Base-by-base conservation (phyloP, 1,284 basidiomycete genomes). In the Leccinum proliferum region DNA sequence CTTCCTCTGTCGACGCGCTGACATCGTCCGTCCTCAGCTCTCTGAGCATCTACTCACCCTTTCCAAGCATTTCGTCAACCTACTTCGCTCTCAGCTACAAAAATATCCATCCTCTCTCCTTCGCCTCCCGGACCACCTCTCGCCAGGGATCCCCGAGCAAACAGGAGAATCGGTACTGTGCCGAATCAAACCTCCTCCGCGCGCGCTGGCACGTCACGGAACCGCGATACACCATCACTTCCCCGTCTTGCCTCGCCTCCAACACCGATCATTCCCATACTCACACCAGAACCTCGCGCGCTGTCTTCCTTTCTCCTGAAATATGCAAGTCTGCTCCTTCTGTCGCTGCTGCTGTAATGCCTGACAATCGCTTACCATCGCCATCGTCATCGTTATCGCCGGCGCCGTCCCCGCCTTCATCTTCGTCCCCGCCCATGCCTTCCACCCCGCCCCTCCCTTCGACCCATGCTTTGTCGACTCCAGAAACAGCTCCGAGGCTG, bases 201-300 rank as follows among this genome's bases (percentile, higher is more conserved):
- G 9, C 56, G 14, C 5, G 9, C 52, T 14, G 15, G 53, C 6
- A 25, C 48, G 39, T 37, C 41, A 2, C 32, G 14, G 12, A 34
- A 32, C 35, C 34, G 55, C 37, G 29, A 32, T 7, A 14, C 35
- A 15, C 7, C 3, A 1, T n/a, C 55, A 7, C 5, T 6, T 10
- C 15, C 29, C 11, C 7, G 1, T 8, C 37, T 29, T 4, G 56
- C 52, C 37, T 53, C 62, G 63, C 61, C 74, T 53, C 52, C 52
- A 75, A 79, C 85, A 2, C 94, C 94, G 0, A 98, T 99, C 65
- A 84, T 96, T 60, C 94, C 95, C 0, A 79, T 98, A 55, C 77
- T 96, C 64, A 95, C 93, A 0, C 77, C 86, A 1, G 78, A 84
- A 12, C 90, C 95, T 0, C 88, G 87, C 0, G 81, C 83, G 0